Percentiles rank a stretch among this genome's conserved stretches.
These are phyloP conservation scores for Millerozyma acaciae DNA, from an alignment of 805 yeast species.

Conservation along the genomic window DNA sequence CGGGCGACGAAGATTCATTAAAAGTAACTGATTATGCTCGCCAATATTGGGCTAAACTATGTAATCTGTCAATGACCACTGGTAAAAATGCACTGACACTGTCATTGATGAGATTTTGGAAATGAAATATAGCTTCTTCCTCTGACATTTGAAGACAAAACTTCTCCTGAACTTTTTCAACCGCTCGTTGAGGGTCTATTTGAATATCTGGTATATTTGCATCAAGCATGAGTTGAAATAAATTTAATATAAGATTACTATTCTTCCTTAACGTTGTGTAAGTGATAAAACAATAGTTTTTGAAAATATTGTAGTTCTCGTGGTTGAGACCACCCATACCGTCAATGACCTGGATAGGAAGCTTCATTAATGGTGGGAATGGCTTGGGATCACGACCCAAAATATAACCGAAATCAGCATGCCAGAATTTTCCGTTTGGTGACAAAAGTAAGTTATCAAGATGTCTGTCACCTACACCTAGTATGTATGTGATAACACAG, in stretches of 20 bases:
- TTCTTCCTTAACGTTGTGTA: constrained; percentile 86
- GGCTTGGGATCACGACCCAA: constrained; percentile 98
- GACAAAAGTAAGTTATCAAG: constrained; percentile 81
- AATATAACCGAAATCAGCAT: constrained; percentile 96
- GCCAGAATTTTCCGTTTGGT: constrained; percentile 85
- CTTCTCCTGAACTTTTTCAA: constrained; percentile 88
- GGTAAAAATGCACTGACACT: constrained; percentile 93
- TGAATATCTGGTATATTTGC: constrained; percentile 89
- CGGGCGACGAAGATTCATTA: no score
- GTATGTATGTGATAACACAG: constrained; percentile 88
- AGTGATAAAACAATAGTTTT: constrained; percentile 92
- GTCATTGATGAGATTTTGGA: constrained; percentile 90
- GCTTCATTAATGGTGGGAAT: constrained; percentile 96
- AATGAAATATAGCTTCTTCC: constrained; percentile 92
- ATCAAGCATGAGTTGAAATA: constrained; percentile 90
- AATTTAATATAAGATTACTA: constrained; percentile 81
- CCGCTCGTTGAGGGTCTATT: constrained; percentile 80
- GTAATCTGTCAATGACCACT: constrained; percentile 90
- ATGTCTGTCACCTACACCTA: constrained; percentile 98
- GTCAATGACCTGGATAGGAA: constrained; percentile 94
- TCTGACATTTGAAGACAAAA: constrained; percentile 91
- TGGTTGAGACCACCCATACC: constrained; percentile 95
- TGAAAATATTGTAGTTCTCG: constrained; percentile 78
- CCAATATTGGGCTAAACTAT: constrained; percentile 97
- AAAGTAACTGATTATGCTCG: constrained; percentile 71